These are phyloP conservation scores for Porphyrellus cyaneotinctus DNA, from an alignment of 768 basidiomycete genomes.

Conservation along the genomic window DNA sequence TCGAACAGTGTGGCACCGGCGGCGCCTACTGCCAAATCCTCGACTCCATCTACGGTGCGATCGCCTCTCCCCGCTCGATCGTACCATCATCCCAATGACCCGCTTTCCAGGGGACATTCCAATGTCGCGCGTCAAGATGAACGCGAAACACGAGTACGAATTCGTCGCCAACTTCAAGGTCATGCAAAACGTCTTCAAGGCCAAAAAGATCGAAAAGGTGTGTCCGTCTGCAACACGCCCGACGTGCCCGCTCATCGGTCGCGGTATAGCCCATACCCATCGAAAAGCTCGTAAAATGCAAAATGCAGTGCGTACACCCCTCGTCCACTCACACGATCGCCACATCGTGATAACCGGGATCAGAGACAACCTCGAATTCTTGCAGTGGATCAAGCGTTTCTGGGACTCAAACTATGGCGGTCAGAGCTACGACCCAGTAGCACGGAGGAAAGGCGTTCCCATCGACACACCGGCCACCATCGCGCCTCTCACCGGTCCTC, in stretches of 20 bases:
- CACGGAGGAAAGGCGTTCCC: constrained; percentile 71
- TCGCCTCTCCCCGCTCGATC: constrained; percentile 14
- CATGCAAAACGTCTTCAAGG: constrained; percentile 88
- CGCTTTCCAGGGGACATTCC: constrained; percentile 71
- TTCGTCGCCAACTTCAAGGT: constrained; percentile 94
- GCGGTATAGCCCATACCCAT: constrained; percentile 81
- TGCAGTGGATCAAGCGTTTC: constrained; percentile 95
- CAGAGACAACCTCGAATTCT: constrained; percentile 96
- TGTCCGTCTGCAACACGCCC: constrained; percentile 27
- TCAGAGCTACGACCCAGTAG: constrained; percentile 81
- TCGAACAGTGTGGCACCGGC: constrained; percentile 89
- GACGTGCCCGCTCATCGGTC: not conserved
- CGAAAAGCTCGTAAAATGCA: constrained; percentile 94
- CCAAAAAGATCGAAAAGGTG: constrained; percentile 91
- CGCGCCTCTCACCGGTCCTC: constrained; percentile 53
- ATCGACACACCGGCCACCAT: constrained; percentile 77
- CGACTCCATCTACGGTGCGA: constrained; percentile 86
- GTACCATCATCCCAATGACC: constrained; percentile 8
- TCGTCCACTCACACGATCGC: not conserved
- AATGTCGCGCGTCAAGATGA: constrained; percentile 92
- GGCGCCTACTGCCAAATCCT: constrained; percentile 93
- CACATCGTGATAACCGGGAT: constrained; percentile 14
- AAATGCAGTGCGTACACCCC: constrained; percentile 82
- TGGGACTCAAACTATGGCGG: constrained; percentile 94
- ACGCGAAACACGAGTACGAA: constrained; percentile 94